Conservation (phyloP, 1,284 basidiomycete species). For the Fomes fomentarius region DNA sequence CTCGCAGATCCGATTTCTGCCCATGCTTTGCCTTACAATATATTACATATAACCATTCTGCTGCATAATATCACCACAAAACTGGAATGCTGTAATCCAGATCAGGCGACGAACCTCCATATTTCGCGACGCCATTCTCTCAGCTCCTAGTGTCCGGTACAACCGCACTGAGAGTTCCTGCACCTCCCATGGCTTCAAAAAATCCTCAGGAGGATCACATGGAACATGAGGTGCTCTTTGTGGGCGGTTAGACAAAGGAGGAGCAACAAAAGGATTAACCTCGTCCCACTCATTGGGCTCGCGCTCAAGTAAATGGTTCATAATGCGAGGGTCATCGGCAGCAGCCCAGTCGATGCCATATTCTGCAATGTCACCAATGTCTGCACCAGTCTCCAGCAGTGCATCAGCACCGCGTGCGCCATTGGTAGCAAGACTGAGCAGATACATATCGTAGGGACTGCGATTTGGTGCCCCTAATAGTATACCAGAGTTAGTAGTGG, state of each 20-base stretch:
- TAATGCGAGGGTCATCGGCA: background rate
- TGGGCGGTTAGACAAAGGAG: background rate
- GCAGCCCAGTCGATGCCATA: conserved; percentile 29
- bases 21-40: too few relatives aligned
- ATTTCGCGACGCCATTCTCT: background rate
- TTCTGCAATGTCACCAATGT: conserved; percentile 19
- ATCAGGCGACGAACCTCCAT: conserved; percentile 1
- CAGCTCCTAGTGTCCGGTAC: rapidly evolving
- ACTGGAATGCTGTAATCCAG: background rate
- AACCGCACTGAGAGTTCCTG: background rate
- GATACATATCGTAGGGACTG: conserved; percentile 23
- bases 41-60: too few relatives aligned
- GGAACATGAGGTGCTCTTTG: conserved; percentile 9
- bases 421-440: conserved; percentile 26
- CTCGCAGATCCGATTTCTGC: too few relatives aligned
- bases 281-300: conserved; percentile 11
- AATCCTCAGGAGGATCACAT: conserved; percentile 20
- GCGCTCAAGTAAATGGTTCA: conserved; percentile 11
- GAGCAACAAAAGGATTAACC: background rate
- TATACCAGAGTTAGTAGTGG: background rate
- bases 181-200: conserved; percentile 4
- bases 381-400: conserved; percentile 21
- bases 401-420: conserved; percentile 19
- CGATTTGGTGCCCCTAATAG: background rate
- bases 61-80: background rate